These are phyloP conservation scores for Quercus mongolica DNA, from an alignment of 306 rosid species.

Conservation along the genomic window DNA sequence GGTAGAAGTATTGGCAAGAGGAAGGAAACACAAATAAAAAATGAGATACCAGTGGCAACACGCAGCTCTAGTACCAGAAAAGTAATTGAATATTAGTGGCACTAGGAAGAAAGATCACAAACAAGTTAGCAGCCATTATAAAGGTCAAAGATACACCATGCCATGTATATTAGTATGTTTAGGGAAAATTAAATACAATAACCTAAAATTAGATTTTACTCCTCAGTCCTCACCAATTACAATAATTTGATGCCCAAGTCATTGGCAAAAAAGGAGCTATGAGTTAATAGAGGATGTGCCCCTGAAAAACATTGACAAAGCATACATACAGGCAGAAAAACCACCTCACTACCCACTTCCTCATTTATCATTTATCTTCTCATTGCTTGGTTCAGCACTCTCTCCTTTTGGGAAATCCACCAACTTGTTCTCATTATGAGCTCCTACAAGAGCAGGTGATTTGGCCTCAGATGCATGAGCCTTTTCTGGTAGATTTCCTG, in stretches of 20 bases:
- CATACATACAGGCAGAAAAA: conserved; percentile 16
- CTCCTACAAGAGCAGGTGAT: conserved; percentile 19
- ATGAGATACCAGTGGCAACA: too few relatives aligned
- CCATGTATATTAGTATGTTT: background rate
- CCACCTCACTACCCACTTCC: conserved; percentile 2
- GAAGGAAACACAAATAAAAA: too few relatives aligned
- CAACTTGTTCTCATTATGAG: conserved; percentile 30
- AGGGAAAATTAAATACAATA: conserved; percentile 18
- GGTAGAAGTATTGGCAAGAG: too few relatives aligned
- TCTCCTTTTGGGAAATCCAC: conserved; percentile 22
- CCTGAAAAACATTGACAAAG: conserved; percentile 24
- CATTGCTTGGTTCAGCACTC: conserved; percentile 15
- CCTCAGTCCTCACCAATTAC: conserved; percentile 19
- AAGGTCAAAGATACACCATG: background rate
- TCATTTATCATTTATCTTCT: conserved; percentile 35
- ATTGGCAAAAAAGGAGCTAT: conserved; percentile 10
- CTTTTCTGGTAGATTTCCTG: conserved; percentile 20
- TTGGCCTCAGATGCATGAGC: conserved; percentile 22
- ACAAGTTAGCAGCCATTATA: background rate
- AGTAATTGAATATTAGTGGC: background rate
- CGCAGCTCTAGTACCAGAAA: too few relatives aligned
- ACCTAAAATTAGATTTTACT: conserved; percentile 8
- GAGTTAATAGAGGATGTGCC: conserved; percentile 4
- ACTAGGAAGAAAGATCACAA: background rate
- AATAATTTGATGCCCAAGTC: conserved; percentile 14